These are phyloP conservation scores for Salix koriyanagi DNA, from an alignment of 345 rosid genomes.

Conservation along the genomic window DNA sequence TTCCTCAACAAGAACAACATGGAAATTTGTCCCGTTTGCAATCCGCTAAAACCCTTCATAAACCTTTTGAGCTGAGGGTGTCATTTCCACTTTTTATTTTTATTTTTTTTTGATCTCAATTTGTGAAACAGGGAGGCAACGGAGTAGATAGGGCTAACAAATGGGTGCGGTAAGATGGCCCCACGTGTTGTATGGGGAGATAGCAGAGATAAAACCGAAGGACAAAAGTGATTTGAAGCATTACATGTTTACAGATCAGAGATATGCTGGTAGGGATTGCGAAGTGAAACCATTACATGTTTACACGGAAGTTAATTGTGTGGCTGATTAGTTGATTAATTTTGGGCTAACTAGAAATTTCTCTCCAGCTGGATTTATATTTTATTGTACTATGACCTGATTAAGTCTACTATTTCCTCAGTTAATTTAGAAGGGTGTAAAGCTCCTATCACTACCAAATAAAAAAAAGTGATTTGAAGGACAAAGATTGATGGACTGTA, in stretches of 20 bases:
- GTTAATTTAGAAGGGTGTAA: no score
- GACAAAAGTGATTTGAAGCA: not conserved
- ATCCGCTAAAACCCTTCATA: not conserved
- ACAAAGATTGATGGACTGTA: not conserved
- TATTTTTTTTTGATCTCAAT: not conserved
- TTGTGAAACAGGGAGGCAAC: not conserved
- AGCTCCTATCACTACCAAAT: no score
- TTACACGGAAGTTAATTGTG: no score
- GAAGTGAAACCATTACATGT: no score
- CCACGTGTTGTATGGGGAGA: not conserved
- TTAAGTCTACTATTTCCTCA: no score
- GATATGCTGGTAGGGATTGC: no score
- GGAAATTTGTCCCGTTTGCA: conserved; percentile 18
- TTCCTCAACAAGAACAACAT: conserved; percentile 16
- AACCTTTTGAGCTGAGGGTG: not conserved
- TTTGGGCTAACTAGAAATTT: no score
- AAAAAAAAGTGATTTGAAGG: not conserved
- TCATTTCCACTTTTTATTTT: not conserved
- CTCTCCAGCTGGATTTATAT: no score
- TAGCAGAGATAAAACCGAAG: not conserved
- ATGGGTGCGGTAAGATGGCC: not conserved
- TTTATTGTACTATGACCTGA: no score
- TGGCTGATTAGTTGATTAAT: no score
- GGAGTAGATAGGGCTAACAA: not conserved
- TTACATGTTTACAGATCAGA: no score